Conservation (phyloP, 371 early-diverging fungal genomes). For the Cokeromyces recurvatus region DNA sequence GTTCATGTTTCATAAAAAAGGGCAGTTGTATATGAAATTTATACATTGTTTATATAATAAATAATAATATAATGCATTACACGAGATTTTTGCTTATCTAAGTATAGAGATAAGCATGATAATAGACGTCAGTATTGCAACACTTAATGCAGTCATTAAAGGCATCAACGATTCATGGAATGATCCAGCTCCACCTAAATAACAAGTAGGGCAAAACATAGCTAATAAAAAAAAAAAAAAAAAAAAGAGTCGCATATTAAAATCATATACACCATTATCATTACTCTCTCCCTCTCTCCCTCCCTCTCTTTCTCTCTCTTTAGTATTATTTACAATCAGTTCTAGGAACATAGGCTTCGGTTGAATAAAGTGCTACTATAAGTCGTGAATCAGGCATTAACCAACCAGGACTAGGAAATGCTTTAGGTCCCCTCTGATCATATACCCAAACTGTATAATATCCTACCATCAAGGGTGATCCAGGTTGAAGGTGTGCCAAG, state of each 20-base stretch:
- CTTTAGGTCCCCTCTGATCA: conserved; percentile 45
- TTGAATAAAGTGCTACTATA: conserved; percentile 41
- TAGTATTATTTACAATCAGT: conserved; percentile 35
- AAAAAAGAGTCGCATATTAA: background rate
- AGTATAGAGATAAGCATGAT: conserved; percentile 21
- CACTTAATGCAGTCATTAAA: conserved; percentile 19
- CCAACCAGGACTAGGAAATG: conserved; percentile 43
- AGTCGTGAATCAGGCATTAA: conserved; percentile 41
- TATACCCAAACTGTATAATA: conserved; percentile 43
- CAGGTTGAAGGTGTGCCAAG: conserved; percentile 24
- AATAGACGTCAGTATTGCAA: conserved; percentile 24
- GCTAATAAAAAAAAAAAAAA: conserved; percentile 13
- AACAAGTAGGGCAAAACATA: conserved; percentile 46
- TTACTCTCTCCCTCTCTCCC: too few relatives aligned
- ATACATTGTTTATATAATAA: too few relatives aligned
- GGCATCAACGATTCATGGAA: conserved; percentile 26
- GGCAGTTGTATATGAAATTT: too few relatives aligned
- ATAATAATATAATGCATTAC: too few relatives aligned
- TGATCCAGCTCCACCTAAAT: conserved; percentile 26
- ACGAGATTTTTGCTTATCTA: too few relatives aligned
- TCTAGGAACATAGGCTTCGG: conserved; percentile 40
- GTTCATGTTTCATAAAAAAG: too few relatives aligned
- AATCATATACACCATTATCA: too few relatives aligned
- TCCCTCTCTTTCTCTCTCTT: too few relatives aligned
- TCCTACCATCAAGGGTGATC: conserved; percentile 40